Evolutionary conservation across 495 filamentous ascomycete genomes (phyloP).

Genomic region (Durotheca rogersii): DNA sequence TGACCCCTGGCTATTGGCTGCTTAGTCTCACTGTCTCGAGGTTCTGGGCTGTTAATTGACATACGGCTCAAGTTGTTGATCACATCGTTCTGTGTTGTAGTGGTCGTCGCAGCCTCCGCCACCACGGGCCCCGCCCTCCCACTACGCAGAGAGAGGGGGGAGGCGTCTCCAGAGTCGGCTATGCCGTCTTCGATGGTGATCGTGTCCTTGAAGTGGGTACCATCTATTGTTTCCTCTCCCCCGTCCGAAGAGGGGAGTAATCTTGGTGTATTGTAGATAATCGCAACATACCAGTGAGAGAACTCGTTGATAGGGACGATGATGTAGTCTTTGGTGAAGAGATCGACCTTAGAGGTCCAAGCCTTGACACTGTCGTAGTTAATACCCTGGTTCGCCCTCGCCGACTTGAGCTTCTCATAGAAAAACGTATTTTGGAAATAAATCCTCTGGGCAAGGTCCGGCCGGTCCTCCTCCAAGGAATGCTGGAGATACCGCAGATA

Average conservation of each 20-base stretch:
- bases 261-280: constrained; percentile 84
- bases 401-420: constrained; percentile 66
- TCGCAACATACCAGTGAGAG: constrained; percentile 90
- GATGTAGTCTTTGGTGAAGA: constrained; percentile 85
- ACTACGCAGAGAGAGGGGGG: not conserved
- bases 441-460: constrained; percentile 61
- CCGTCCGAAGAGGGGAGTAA: constrained; percentile 42
- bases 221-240: constrained; percentile 24
- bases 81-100: constrained; percentile 15
- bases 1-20: constrained; percentile 10
- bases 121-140: constrained; percentile 3
- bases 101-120: not conserved
- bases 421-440: constrained; percentile 95
- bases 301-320: constrained; percentile 88
- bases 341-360: constrained; percentile 85
- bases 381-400: constrained; percentile 56
- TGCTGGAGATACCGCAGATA: constrained; percentile 77
- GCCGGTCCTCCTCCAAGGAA: constrained; percentile 55
- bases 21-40: constrained; percentile 14
- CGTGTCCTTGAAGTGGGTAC: constrained; percentile 16
- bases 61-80: constrained; percentile 25
- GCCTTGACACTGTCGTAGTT: constrained; percentile 80
- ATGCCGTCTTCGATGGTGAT: constrained; percentile 18
- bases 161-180: constrained; percentile 4
- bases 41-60: constrained; percentile 28